These are phyloP conservation scores for Jatropha podagrica DNA, from an alignment of 441 rosid genomes.

Conservation along the genomic window DNA sequence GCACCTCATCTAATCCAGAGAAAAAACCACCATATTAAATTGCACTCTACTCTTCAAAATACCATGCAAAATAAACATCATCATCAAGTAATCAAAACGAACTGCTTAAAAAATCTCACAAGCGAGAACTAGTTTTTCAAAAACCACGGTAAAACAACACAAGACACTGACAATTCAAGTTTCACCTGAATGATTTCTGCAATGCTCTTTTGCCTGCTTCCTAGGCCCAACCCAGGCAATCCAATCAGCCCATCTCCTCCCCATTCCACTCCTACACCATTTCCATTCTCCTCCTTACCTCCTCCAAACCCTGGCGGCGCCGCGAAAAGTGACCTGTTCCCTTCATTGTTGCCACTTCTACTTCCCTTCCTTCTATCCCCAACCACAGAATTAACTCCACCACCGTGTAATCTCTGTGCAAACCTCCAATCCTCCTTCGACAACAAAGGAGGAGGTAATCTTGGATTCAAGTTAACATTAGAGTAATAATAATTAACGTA, in stretches of 20 bases:
- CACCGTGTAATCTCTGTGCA: slow-evolving; percentile 81
- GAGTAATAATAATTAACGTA: too few relatives aligned
- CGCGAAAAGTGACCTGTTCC: slow-evolving; percentile 53
- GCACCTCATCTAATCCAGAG: not conserved
- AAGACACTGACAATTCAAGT: slow-evolving; percentile 13
- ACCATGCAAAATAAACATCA: not conserved
- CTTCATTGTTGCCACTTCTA: slow-evolving; percentile 40
- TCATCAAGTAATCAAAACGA: not conserved
- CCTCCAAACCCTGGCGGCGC: slow-evolving; percentile 90
- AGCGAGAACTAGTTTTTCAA: slow-evolving; percentile 1
- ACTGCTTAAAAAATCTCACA: not conserved
- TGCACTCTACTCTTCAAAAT: not conserved
- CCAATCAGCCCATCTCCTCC: slow-evolving; percentile 90
- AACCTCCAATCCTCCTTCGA: slow-evolving; percentile 90
- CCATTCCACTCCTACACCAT: slow-evolving; percentile 56
- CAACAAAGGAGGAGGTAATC: slow-evolving; percentile 93
- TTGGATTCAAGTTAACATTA: too few relatives aligned
- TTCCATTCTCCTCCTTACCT: slow-evolving; percentile 37
- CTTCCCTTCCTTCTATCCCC: slow-evolving; percentile 78
- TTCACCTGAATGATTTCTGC: slow-evolving; percentile 72
- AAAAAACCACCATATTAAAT: not conserved
- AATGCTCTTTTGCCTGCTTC: slow-evolving; percentile 60
- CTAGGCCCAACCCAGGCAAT: slow-evolving; percentile 63
- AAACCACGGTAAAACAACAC: not conserved
- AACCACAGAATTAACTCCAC: slow-evolving; percentile 53